A percentile compares a stretch with the other conserved stretches of the same genome.
Conservation (phyloP, 495 filamentous ascomycete genomes). For the Zalerion maritima region DNA sequence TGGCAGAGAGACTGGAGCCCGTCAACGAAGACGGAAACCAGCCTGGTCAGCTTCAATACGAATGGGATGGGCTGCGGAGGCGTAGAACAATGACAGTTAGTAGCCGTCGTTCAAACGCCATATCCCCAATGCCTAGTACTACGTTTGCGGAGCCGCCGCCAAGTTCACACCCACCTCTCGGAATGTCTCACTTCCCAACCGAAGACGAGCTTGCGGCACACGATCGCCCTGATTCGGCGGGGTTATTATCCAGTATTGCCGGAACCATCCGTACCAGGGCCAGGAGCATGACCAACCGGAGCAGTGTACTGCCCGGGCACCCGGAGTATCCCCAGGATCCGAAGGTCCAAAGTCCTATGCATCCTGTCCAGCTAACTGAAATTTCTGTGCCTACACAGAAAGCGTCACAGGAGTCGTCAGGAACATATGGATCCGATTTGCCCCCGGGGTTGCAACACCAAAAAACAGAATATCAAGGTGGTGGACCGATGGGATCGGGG, state of each 20-base stretch:
- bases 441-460: conserved; percentile 6
- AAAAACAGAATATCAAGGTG: conserved; percentile 25
- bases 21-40: conserved; percentile 63
- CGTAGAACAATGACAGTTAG: conserved; percentile 57
- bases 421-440: conserved; percentile 15
- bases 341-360: conserved; percentile 31
- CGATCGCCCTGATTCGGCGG: conserved; percentile 29
- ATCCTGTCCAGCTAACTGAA: conserved; percentile 46
- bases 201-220: conserved; percentile 42
- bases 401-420: conserved; percentile 16
- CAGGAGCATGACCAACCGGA: conserved; percentile 35
- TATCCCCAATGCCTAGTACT: conserved; percentile 4
- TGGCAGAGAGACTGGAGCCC: conserved; percentile 54
- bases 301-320: conserved; percentile 30
- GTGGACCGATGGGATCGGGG: conserved; percentile 17
- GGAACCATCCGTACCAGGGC: conserved; percentile 43
- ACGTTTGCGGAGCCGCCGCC: conserved; percentile 24
- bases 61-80: conserved; percentile 88
- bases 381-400: conserved; percentile 42
- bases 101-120: conserved; percentile 9
- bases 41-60: conserved; percentile 40
- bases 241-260: conserved; percentile 42
- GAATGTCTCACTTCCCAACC: conserved; percentile 74
- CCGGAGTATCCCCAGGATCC: conserved; percentile 18
- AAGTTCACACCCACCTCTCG: conserved; percentile 63